Evolutionary conservation across 139 green algal genomes (phyloP).

Genomic region (Bryopsis sp.): DNA sequence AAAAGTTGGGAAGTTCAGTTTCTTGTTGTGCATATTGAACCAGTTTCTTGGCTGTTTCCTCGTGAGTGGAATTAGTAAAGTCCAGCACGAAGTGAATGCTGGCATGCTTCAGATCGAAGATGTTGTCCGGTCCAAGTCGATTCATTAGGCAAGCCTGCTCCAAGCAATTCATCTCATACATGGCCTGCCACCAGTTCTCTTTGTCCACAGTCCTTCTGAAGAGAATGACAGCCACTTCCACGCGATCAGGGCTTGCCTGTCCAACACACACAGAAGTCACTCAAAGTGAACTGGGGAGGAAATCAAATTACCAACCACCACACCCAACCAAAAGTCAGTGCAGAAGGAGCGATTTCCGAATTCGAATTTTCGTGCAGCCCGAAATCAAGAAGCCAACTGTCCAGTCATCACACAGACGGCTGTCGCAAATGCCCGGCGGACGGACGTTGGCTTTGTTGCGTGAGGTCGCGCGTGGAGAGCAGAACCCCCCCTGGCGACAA

Average conservation of each 20-base stretch:
- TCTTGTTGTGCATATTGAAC: not conserved
- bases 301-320: no score
- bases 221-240: slow-evolving; percentile 39
- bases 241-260: slow-evolving; percentile 27
- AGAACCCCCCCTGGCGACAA: no score
- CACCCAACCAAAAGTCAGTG: slow-evolving; percentile 1
- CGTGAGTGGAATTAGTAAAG: slow-evolving; percentile 1
- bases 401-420: no score
- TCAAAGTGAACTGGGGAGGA: no score
- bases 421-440: no score
- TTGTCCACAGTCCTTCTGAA: slow-evolving; percentile 36
- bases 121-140: slow-evolving; percentile 4
- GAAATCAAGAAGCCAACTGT: no score
- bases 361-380: no score
- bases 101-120: slow-evolving; percentile 4
- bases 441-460: no score
- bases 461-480: no score
- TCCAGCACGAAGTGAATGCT: slow-evolving; percentile 18
- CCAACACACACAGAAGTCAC: no score
- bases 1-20: not conserved
- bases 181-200: slow-evolving; percentile 12
- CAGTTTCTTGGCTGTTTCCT: slow-evolving; percentile 8
- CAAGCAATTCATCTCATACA: not conserved
- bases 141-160: slow-evolving; percentile 12
- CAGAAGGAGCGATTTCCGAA: no score